These are phyloP conservation scores for Pestalotiopsis sp. DNA, from an alignment of 2,329 filamentous ascomycete species.

Conservation along the genomic window DNA sequence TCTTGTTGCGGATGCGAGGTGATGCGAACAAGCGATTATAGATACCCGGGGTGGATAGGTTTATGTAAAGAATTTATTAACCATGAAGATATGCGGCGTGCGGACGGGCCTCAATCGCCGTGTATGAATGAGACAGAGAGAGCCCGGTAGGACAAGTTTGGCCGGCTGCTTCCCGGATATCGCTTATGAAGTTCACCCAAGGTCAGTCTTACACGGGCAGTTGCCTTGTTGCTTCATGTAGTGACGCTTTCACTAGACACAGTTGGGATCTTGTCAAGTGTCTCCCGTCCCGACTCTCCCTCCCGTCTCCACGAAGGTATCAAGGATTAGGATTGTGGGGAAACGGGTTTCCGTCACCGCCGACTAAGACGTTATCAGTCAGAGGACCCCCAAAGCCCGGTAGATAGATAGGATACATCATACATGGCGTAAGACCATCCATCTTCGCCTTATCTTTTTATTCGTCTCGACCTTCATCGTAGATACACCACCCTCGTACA, in stretches of 20 bases:
- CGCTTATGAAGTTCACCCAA: not conserved
- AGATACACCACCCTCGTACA: too few species aligned
- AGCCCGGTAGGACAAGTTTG: not conserved
- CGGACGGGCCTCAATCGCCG: not conserved
- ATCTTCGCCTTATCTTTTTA: too few species aligned
- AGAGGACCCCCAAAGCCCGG: not conserved
- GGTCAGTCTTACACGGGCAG: not conserved
- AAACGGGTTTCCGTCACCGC: conserved; percentile 4
- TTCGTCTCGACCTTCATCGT: too few species aligned
- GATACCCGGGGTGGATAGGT: not conserved
- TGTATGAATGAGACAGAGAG: not conserved
- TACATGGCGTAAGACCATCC: not conserved
- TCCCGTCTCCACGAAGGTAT: too few species aligned
- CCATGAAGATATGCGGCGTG: not conserved
- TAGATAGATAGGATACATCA: too few species aligned
- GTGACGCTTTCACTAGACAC: not conserved
- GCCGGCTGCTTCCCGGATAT: not conserved
- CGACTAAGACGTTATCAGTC: conserved; percentile 3
- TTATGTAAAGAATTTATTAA: not conserved
- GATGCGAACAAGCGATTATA: not conserved
- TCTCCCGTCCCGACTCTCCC: too few species aligned
- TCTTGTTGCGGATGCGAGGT: not conserved
- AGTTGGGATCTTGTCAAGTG: not conserved
- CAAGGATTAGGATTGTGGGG: not conserved
- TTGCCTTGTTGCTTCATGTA: not conserved